Evolutionary conservation across 2,329 filamentous ascomycete species (phyloP).

Genomic region (Sphaerulina vaccinii): DNA sequence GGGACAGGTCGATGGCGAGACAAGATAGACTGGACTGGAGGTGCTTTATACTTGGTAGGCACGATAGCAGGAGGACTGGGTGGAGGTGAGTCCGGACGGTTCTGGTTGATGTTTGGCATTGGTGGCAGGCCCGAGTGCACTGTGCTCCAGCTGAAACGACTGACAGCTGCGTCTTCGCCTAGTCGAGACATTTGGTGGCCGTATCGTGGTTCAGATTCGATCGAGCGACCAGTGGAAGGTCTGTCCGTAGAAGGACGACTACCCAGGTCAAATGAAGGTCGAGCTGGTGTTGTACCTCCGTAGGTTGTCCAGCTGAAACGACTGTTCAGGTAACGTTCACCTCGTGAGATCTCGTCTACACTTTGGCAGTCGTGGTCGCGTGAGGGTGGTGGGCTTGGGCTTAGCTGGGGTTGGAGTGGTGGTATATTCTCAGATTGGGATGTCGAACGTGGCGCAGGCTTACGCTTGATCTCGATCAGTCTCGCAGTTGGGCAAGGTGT

Average conservation of each 20-base stretch:
- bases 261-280: constrained; percentile 16
- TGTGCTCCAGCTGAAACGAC: constrained; percentile 47
- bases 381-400: constrained; percentile 19
- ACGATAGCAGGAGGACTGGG: constrained; percentile 42
- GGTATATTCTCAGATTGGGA: constrained; percentile 26
- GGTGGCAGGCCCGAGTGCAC: constrained; percentile 39
- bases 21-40: constrained; percentile 35
- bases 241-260: constrained; percentile 23
- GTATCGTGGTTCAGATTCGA: constrained; percentile 6
- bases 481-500: constrained; percentile 13
- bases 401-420: constrained; percentile 18
- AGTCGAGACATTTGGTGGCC: constrained; percentile 10
- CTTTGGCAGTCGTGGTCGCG: constrained; percentile 14
- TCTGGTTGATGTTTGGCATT: constrained; percentile 37
- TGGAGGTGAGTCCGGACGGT: constrained; percentile 38
- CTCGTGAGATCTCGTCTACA: constrained; percentile 11
- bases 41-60: constrained; percentile 32
- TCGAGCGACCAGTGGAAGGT: constrained; percentile 11
- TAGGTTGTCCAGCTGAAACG: constrained; percentile 40
- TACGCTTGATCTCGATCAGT: constrained; percentile 29
- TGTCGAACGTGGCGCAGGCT: constrained; percentile 26
- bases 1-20: constrained; percentile 35
- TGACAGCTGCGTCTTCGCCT: constrained; percentile 16
- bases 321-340: constrained; percentile 23
- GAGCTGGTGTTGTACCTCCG: constrained; percentile 25